These are phyloP conservation scores for Hansenula lynferdii DNA, from an alignment of 1,139 yeast species.

Conservation along the genomic window DNA sequence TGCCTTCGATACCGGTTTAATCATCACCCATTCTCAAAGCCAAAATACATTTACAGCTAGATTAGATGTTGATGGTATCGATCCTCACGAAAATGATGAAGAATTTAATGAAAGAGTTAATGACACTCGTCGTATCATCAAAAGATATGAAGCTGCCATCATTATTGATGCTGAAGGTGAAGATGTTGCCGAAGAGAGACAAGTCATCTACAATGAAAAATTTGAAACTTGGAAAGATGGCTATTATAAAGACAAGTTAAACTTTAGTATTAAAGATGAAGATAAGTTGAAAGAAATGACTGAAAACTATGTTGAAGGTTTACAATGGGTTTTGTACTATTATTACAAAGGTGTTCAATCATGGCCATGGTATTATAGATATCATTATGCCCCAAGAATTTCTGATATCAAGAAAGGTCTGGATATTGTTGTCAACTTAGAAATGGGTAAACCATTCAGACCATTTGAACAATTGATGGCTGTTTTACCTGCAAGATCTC, in stretches of 20 bases:
- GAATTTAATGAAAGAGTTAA: slow-evolving; percentile 48
- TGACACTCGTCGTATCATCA: slow-evolving; percentile 37
- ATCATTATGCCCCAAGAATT: slow-evolving; percentile 97
- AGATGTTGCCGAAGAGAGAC: slow-evolving; percentile 57
- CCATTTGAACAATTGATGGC: slow-evolving; percentile 98
- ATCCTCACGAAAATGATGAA: slow-evolving; percentile 58
- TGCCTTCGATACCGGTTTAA: slow-evolving; percentile 62
- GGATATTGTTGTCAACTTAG: slow-evolving; percentile 57
- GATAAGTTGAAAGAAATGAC: slow-evolving; percentile 58
- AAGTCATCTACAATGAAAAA: slow-evolving; percentile 63
- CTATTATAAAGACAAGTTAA: slow-evolving; percentile 76
- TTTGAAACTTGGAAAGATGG: slow-evolving; percentile 82
- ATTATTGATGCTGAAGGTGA: slow-evolving; percentile 57
- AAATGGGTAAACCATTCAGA: slow-evolving; percentile 72
- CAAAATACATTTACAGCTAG: slow-evolving; percentile 49
- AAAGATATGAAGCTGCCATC: slow-evolving; percentile 70
- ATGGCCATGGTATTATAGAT: slow-evolving; percentile 98
- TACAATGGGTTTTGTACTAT: slow-evolving; percentile 89
- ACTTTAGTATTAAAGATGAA: slow-evolving; percentile 48
- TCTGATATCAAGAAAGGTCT: slow-evolving; percentile 68
- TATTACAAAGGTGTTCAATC: slow-evolving; percentile 98
- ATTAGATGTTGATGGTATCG: slow-evolving; percentile 72
- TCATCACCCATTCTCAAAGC: slow-evolving; percentile 57
- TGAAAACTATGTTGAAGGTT: slow-evolving; percentile 81
- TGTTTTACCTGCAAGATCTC: slow-evolving; percentile 94